A percentile compares a stretch with the other conserved stretches of the same genome.
Conservation (phyloP, 208 protist genomes). For the Phytomonas sp. region DNA sequence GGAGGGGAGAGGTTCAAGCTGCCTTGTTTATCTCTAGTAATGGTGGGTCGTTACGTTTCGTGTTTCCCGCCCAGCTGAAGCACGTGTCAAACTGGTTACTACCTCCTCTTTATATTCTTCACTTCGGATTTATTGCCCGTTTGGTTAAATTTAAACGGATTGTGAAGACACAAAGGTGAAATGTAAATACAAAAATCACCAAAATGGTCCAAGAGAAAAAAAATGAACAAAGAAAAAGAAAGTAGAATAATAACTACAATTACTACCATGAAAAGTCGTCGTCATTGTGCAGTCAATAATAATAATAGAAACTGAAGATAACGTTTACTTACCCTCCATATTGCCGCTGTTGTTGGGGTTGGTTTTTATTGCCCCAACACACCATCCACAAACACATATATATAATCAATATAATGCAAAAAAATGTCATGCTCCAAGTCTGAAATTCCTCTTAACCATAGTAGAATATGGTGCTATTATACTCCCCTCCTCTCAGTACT, state of each 20-base stretch:
- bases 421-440: neutral
- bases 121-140: neutral
- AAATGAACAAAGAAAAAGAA: neutral
- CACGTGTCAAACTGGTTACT: neutral
- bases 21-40: neutral
- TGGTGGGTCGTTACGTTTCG: neutral
- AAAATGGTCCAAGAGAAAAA: neutral
- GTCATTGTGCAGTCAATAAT: neutral
- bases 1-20: too few species aligned
- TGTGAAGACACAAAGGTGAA: neutral
- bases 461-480: neutral
- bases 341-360: neutral
- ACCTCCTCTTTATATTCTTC: neutral
- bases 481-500: neutral
- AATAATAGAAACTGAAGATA: constrained; percentile 13
- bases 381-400: neutral
- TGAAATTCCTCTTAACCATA: neutral
- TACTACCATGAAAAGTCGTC: neutral
- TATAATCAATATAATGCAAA: neutral
- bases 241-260: neutral
- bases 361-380: neutral
- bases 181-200: neutral
- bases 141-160: neutral
- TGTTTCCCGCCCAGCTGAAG: neutral
- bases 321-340: constrained; percentile 9